Evolutionary conservation across 352 stramenopile genomes (phyloP), one percentile per base, ranked within the genome.

Genomic region (Globisporangium echinulatum): DNA sequence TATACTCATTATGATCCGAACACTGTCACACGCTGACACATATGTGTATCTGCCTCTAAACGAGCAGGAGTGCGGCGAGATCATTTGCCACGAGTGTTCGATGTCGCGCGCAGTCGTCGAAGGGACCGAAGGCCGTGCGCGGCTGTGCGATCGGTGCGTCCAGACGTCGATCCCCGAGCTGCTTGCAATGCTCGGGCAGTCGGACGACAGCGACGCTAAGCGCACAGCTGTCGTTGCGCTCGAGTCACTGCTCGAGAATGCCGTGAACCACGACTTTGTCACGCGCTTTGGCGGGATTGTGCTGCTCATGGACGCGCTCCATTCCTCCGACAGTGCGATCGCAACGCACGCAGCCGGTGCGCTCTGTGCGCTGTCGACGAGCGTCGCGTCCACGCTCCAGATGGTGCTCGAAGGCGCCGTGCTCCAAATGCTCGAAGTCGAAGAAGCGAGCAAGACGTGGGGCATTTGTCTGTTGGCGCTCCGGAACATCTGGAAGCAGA

Each of bases 361-460:
- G 7, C 63, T 96, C 8, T 90, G 86, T 56, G 82, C 81, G 9
- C 69, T 96, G n/a, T 92, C 84, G 3, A 72, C 73, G 36, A 90
- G 78, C 53, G 76, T 93, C 9, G 80, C 82, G 9, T 93, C 79
- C 40, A 87, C 82, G 14, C 68, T 96, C 3, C 86, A 94, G 62
- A 90, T 94, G 84, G 84, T 96, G 33, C 66, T 96, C 3, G 86
- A 96, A 68, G 86, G 86, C 56, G 85, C 82, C n/a, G 86, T 96
- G 25, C 63, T 94, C 46, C 84, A 96, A 62, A 93, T 96, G 82
- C 69, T 96, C 15, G 84, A 96, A 55, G 83, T 94, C 1, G 82
- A 92, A 49, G 86, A 94, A 62, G 79, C 68, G 7, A 70, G 85
- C 1, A 76, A 70, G 43, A 88, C 86, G 4, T 94, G 85, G 86